Percentiles rank a stretch among this genome's conserved stretches.
Conservation (phyloP, 2,329 filamentous ascomycete species). For the Cryoendolithus antarcticus region DNA sequence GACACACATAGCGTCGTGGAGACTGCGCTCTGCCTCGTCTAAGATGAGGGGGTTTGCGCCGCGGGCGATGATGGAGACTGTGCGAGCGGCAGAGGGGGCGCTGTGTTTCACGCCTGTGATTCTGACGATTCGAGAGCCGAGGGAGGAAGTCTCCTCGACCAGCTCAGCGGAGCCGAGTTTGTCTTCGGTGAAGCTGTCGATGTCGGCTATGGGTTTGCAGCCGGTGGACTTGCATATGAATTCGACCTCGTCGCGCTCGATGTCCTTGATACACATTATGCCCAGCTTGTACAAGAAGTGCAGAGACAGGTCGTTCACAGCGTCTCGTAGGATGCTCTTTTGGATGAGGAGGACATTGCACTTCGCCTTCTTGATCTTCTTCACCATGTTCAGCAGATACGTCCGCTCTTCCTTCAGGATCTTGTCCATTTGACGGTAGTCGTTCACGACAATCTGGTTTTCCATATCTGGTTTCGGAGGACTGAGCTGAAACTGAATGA, state of each 20-base stretch:
- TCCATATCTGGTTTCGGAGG: conserved; percentile 99
- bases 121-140: conserved; percentile 86
- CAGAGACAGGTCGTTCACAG: conserved; percentile 91
- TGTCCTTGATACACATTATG: conserved; percentile 92
- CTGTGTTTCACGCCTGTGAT: conserved; percentile 78
- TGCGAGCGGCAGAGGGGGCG: conserved; percentile 49
- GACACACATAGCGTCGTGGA: conserved; percentile 95
- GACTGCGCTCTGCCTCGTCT: conserved; percentile 89
- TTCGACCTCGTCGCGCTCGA: conserved; percentile 96
- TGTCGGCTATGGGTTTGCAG: conserved; percentile 96
- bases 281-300: conserved; percentile 97
- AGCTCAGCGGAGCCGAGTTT: conserved; percentile 91
- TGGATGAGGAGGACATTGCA: conserved; percentile 98
- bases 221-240: conserved; percentile 99
- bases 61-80: conserved; percentile 85
- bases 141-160: conserved; percentile 79
- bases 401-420: conserved; percentile 98
- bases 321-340: conserved; percentile 94
- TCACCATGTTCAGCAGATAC: conserved; percentile 96
- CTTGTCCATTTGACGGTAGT: conserved; percentile 99
- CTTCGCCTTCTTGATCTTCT: conserved; percentile 99
- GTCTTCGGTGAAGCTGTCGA: conserved; percentile 97
- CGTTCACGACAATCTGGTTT: conserved; percentile 97
- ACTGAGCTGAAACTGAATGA: conserved; percentile 98
- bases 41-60: conserved; percentile 90